Base-by-base conservation (phyloP, 495 filamentous ascomycete genomes). In the Neurospora sp. region DNA sequence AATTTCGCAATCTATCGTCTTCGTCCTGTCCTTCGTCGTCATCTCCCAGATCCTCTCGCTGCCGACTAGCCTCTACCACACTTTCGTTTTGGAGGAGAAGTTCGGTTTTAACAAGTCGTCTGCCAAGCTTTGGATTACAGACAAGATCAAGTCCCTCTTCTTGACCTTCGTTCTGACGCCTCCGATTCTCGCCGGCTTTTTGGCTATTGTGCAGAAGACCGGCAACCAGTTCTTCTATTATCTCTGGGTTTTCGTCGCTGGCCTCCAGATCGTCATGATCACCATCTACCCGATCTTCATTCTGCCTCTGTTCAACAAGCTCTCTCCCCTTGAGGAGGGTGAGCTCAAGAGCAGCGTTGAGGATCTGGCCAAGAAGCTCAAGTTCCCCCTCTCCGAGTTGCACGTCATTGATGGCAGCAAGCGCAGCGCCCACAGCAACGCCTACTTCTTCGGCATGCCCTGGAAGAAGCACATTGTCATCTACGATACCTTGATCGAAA, bases 381-480 rank as follows among this genome's bases (percentile, higher is more conserved):
- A 97, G 69, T 99, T 99, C 83, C 96, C 96, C 7, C 87, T 99
- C 35, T 87, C 90, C 70, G 93, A 97, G 82, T 86, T 99, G 27
- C 91, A 96, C 77, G 94, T 98, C 75, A 99, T 99, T 77, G 96
- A 99, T 80, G 96, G 96, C 39, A 97, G 94, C 86, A 98, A 97
- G 87, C 90, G 96, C 74, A 95, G 92, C 77, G 94, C 96, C 39
- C 96, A 99, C 83, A 96, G 92, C 85, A 99, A 99, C 78, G 96
- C 96, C 65, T 99, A 98, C 83, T 99, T 99, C 84, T 97, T 96
- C 74, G 96, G 96, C 70, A 87, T 99, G 71, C 96, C 96, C 8
- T 98, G 96, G 94, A 98, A 97, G 88, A 99, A 99, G 88, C 96
- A 97, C 85, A 99, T 99, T 83, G 96, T 99, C 76, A 96, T 99